A percentile compares a stretch with the other conserved stretches of the same genome.
Conservation (phyloP, 805 yeast species). For the Metschnikowia aberdeeniae region DNA sequence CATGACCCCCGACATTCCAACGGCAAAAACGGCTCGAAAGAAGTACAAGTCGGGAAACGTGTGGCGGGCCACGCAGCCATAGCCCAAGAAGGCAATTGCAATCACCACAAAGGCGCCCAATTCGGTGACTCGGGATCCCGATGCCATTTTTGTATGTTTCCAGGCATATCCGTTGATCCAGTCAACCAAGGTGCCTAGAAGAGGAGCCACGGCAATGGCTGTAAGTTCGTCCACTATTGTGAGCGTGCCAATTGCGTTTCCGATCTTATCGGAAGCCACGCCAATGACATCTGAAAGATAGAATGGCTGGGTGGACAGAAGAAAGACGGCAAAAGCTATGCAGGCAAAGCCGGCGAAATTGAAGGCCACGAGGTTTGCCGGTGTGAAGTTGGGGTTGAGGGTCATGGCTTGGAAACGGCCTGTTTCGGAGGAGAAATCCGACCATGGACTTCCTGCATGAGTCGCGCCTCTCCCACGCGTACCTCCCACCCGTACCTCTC, state of each 20-base stretch:
- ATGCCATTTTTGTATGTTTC: slow-evolving; percentile 9
- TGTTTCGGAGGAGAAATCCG: slow-evolving; percentile 3
- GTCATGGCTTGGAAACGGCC: neutral
- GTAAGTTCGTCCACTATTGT: slow-evolving; percentile 58
- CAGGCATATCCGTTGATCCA: slow-evolving; percentile 31
- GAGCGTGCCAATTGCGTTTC: slow-evolving; percentile 30
- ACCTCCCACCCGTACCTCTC: no score
- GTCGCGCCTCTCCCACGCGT: no score
- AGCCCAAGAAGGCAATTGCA: slow-evolving; percentile 46
- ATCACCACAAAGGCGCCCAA: slow-evolving; percentile 45
- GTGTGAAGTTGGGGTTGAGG: slow-evolving; percentile 15
- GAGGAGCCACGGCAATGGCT: slow-evolving; percentile 51
- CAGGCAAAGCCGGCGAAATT: slow-evolving; percentile 36
- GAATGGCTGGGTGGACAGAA: slow-evolving; percentile 40
- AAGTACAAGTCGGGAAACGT: slow-evolving; percentile 49
- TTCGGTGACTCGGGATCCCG: slow-evolving; percentile 54
- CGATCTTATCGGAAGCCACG: slow-evolving; percentile 24
- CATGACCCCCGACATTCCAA: slow-evolving; percentile 54
- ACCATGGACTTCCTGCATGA: slow-evolving; percentile 4
- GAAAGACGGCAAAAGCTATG: slow-evolving; percentile 36
- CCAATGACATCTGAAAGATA: slow-evolving; percentile 32
- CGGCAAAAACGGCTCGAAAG: slow-evolving; percentile 53
- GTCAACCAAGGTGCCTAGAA: slow-evolving; percentile 62
- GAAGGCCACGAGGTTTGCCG: slow-evolving; percentile 29
- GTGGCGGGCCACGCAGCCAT: slow-evolving; percentile 33